Base-by-base conservation (phyloP, 495 filamentous ascomycete species). In the Aeminium ludgeri region DNA sequence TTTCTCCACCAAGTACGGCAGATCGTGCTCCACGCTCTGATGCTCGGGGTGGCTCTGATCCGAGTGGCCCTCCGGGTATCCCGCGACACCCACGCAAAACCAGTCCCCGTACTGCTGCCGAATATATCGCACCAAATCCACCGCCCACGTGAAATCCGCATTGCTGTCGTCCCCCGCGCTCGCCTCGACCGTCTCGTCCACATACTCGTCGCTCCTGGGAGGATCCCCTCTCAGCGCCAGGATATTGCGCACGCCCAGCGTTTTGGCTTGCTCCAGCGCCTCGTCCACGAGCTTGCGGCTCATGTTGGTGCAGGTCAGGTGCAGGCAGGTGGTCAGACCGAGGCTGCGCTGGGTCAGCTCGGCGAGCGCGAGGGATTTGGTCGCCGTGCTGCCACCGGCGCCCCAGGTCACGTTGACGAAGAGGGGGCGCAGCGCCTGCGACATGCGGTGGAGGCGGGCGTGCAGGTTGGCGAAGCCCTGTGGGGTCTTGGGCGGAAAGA, bases 361-460 rank as follows among this genome's bases (percentile, higher is more conserved):
- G 34, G 91, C 89, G 44, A 97, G 68, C 59, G 95, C 85, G 32
- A 97, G 73, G 23, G 83, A 89, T 64, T 92, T 86, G 40, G 71
- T 69, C 6, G 84, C 78, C 1, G 89, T 97, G 50, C 78, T 86
- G 35, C 91, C 89, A 43, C 89, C 89, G 38, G 89, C 89, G 39
- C 91, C 91, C 89, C 89, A 97, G 36, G 89, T 97, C 37, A 97
- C 86, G 40, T 82, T 96, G 30, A 97, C 83, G 56, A 97, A 97
- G 20, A 96, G 68, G 34, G 89, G 89, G 2, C 81, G 79, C 33
- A 97, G 66, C 3, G 83, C 84, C 43, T 77, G 72, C 19, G 87
- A 76, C 89, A 97, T 96, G 58, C 89, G 86, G 56, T 91, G 82
- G 35, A 97, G 76, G 53, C 89, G 87, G 44, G 77, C 78, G 56